Evolutionary conservation across 2,329 filamentous ascomycete species (phyloP).

Genomic region (Epichloe glyceriae): DNA sequence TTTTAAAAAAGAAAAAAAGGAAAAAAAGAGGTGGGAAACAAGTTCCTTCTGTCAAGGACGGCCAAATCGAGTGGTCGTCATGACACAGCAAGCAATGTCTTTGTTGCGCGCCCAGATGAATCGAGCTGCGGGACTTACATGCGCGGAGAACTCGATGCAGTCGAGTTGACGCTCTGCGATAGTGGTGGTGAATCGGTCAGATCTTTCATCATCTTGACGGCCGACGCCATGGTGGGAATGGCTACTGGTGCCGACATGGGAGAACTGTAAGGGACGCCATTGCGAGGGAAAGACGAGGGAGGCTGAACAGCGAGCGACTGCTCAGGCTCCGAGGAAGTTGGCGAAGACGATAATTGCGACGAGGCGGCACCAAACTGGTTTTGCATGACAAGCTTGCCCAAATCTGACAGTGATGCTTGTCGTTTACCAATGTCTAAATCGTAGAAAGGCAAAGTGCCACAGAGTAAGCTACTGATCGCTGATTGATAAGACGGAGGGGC

Average conservation of each 20-base stretch:
- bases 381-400: conserved; percentile 34
- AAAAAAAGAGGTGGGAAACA: not conserved
- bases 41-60: not conserved
- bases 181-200: conserved; percentile 41
- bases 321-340: conserved; percentile 18
- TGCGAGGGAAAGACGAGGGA: conserved; percentile 18
- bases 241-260: conserved; percentile 12
- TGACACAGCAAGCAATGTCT: not conserved
- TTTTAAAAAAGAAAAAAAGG: not conserved
- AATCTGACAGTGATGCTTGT: conserved; percentile 28
- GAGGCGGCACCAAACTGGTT: conserved; percentile 23
- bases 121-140: conserved; percentile 31
- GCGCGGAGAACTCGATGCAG: conserved; percentile 44
- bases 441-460: conserved; percentile 5
- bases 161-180: conserved; percentile 43
- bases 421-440: conserved; percentile 18
- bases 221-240: conserved; percentile 26
- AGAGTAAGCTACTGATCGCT: conserved; percentile 7
- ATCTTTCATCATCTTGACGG: conserved; percentile 29
- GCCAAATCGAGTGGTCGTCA: not conserved
- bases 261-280: conserved; percentile 16
- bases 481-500: conserved; percentile 3
- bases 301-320: conserved; percentile 21
- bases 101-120: not conserved
- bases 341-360: conserved; percentile 15